A percentile compares a stretch with the other conserved stretches of the same genome.
phyloP scores from a whole-genome alignment of 2,329 filamentous ascomycete genomes.

The Pyrenochaeta sp. region DNA sequence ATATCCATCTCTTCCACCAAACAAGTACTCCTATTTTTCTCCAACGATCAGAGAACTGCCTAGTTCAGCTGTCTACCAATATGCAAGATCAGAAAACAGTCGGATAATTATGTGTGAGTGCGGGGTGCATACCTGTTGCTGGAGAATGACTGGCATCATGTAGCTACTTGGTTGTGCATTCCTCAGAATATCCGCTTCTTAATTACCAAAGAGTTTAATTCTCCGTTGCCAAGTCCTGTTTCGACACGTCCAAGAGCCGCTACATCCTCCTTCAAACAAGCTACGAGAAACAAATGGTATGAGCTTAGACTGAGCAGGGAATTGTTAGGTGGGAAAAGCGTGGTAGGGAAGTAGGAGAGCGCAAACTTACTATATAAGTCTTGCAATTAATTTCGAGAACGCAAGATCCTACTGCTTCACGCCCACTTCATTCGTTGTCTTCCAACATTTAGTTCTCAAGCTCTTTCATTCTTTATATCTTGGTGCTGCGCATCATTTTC shows the following conservation, averaged over 20 bases:
- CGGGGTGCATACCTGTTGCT: background rate
- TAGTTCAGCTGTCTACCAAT: background rate
- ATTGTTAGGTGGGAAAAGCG: background rate
- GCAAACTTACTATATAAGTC: background rate
- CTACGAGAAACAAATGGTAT: background rate
- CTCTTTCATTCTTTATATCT: background rate
- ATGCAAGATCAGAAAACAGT: background rate
- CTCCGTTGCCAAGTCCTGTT: constrained; percentile 6
- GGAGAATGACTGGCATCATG: background rate
- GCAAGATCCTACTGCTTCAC: background rate
- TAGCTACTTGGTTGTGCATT: background rate
- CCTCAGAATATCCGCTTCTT: constrained; percentile 1
- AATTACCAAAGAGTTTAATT: background rate
- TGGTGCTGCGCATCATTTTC: constrained; percentile 5
- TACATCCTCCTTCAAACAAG: constrained; percentile 4
- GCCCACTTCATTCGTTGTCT: background rate
- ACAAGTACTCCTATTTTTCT: background rate
- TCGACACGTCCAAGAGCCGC: background rate
- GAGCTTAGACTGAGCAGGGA: background rate
- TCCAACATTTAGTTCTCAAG: background rate
- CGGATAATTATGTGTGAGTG: background rate
- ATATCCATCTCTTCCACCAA: background rate
- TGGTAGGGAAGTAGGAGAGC: background rate
- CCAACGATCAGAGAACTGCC: background rate
- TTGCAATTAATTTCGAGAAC: background rate